Evolutionary conservation across 2,329 filamentous ascomycete genomes (phyloP).

Genomic region (Calonectria pseudoreteaudii): DNA sequence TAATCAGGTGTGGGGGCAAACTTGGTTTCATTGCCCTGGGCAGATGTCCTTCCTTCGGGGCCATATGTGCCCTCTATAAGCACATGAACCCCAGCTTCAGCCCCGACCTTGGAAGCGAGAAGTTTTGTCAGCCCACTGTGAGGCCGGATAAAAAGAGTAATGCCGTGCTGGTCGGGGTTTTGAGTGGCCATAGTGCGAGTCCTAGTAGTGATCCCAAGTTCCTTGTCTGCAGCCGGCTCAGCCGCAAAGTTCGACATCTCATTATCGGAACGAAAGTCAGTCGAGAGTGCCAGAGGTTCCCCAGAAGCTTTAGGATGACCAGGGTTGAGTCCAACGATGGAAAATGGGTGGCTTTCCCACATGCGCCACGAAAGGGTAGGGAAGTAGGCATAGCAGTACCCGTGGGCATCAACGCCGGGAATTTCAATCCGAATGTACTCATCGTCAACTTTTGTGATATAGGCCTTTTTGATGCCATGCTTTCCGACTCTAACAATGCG

Average conservation of each 20-base stretch:
- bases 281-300: not conserved
- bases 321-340: slow-evolving; percentile 38
- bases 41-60: slow-evolving; percentile 35
- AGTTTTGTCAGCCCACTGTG: slow-evolving; percentile 40
- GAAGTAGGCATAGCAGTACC: slow-evolving; percentile 48
- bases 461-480: slow-evolving; percentile 43
- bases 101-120: slow-evolving; percentile 31
- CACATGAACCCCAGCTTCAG: slow-evolving; percentile 36
- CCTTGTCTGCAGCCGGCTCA: slow-evolving; percentile 26
- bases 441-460: slow-evolving; percentile 42
- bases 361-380: slow-evolving; percentile 46
- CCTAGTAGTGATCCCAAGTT: slow-evolving; percentile 21
- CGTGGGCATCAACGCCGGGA: slow-evolving; percentile 37
- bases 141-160: slow-evolving; percentile 43
- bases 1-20: slow-evolving; percentile 37
- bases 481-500: slow-evolving; percentile 35
- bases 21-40: slow-evolving; percentile 31
- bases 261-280: slow-evolving; percentile 26
- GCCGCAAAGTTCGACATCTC: slow-evolving; percentile 4
- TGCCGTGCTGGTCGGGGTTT: slow-evolving; percentile 31
- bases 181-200: slow-evolving; percentile 3
- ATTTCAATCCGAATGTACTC: slow-evolving; percentile 47
- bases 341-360: slow-evolving; percentile 51
- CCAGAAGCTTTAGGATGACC: not conserved
- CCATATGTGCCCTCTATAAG: slow-evolving; percentile 47